A percentile compares a stretch with the other conserved stretches of the same genome.
These are phyloP conservation scores for Diplogelasinospora grovesii DNA, from an alignment of 495 filamentous ascomycete genomes.

Conservation along the genomic window DNA sequence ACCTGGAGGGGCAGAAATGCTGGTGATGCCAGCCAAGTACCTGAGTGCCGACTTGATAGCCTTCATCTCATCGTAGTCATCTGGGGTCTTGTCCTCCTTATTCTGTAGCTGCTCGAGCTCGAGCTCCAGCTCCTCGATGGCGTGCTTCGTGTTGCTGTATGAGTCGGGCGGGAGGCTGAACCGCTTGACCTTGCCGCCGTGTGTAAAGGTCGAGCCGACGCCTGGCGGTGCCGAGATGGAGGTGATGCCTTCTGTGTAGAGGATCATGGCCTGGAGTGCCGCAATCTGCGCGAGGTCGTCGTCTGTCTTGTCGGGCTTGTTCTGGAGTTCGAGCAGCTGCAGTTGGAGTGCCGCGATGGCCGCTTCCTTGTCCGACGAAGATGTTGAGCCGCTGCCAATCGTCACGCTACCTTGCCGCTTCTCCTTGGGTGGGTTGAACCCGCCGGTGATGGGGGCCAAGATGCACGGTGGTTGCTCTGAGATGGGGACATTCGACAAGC, in stretches of 20 bases:
- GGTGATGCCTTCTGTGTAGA: constrained; percentile 5
- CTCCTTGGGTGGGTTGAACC: constrained; percentile 23
- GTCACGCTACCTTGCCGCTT: constrained; percentile 21
- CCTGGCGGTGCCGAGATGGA: constrained; percentile 9
- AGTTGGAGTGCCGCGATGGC: constrained; percentile 12
- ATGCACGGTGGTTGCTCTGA: constrained; percentile 18
- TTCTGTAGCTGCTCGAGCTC: constrained; percentile 22
- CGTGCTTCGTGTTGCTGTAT: constrained; percentile 17
- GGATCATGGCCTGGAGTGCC: constrained; percentile 4
- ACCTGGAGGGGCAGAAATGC: constrained; percentile 22
- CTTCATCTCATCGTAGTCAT: constrained; percentile 18
- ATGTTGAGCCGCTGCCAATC: constrained; percentile 8
- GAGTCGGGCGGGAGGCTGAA: constrained; percentile 16
- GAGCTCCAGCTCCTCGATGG: constrained; percentile 20
- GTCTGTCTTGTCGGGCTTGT: constrained; percentile 13
- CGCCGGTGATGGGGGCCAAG: constrained; percentile 22
- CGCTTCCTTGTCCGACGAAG: neutral
- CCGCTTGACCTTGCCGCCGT: neutral
- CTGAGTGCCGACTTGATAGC: constrained; percentile 18
- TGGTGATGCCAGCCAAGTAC: constrained; percentile 19
- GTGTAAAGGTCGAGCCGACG: constrained; percentile 3
- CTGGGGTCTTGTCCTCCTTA: constrained; percentile 20
- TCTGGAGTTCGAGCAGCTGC: constrained; percentile 12
- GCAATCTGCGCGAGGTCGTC: constrained; percentile 9
- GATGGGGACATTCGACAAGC: constrained; percentile 12